Evolutionary conservation across 371 early-diverging fungal species (phyloP).

Genomic region (Synchytrium microbalum): DNA sequence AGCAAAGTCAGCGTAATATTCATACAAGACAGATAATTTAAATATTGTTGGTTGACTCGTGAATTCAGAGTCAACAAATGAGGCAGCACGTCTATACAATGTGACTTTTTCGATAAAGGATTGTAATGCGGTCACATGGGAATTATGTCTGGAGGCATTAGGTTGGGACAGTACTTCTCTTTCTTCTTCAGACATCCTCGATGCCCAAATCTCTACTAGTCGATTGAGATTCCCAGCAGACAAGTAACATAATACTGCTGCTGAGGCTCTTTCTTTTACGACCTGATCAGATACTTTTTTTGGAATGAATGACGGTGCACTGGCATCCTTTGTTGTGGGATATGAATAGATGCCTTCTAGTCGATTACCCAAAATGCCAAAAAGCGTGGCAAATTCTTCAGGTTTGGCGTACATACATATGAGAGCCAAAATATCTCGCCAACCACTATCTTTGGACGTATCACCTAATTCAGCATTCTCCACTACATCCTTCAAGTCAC

Average conservation of each 20-base stretch:
- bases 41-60: slow-evolving; percentile 14
- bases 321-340: not conserved
- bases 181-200: not conserved
- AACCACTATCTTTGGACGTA: slow-evolving; percentile 42
- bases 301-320: too few relatives aligned
- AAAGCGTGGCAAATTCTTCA: slow-evolving; percentile 35
- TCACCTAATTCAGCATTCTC: slow-evolving; percentile 55
- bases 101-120: slow-evolving; percentile 82
- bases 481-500: slow-evolving; percentile 75
- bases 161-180: slow-evolving; percentile 16
- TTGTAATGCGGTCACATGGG: slow-evolving; percentile 56
- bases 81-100: slow-evolving; percentile 82
- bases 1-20: slow-evolving; percentile 82
- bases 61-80: slow-evolving; percentile 57
- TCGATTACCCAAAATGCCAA: slow-evolving; percentile 9
- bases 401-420: slow-evolving; percentile 81
- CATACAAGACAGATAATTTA: slow-evolving; percentile 67
- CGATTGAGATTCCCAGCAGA: slow-evolving; percentile 81
- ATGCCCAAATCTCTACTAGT: slow-evolving; percentile 73
- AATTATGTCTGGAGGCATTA: slow-evolving; percentile 35
- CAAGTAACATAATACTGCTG: slow-evolving; percentile 80
- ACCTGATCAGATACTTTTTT: not conserved
- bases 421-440: slow-evolving; percentile 85
- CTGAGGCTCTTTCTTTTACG: slow-evolving; percentile 12
- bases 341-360: not conserved